Conservation (phyloP, 371 early-diverging fungal species). For the Mortierella sp. region DNA sequence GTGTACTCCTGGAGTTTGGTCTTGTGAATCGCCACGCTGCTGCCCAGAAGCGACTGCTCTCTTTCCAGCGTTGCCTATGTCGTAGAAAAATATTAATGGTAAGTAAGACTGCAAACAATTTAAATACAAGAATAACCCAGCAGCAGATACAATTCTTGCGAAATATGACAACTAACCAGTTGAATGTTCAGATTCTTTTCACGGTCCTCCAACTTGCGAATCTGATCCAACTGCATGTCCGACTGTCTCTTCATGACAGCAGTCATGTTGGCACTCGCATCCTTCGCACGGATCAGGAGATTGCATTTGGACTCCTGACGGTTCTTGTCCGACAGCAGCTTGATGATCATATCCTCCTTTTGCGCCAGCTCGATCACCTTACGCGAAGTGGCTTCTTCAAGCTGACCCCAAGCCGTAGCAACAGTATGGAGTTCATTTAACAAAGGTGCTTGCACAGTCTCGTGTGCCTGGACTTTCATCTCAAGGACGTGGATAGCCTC, state of each 20-base stretch:
- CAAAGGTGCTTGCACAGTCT: constrained; percentile 49
- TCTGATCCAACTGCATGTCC: constrained; percentile 86
- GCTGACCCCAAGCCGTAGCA: constrained; percentile 78
- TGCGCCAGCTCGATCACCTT: constrained; percentile 78
- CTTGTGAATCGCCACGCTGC: constrained; percentile 39
- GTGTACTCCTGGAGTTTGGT: constrained; percentile 48
- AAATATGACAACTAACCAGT: constrained; percentile 59
- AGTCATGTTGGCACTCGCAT: constrained; percentile 71
- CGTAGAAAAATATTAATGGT: neutral
- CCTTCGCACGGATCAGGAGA: constrained; percentile 75
- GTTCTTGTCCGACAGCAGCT: constrained; percentile 73
- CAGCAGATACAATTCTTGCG: neutral
- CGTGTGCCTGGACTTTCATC: constrained; percentile 33
- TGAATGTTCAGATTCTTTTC: constrained; percentile 78
- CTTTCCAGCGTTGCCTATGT: constrained; percentile 13
- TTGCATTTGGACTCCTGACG: constrained; percentile 35
- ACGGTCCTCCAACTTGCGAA: constrained; percentile 80
- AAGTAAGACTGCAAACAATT: neutral
- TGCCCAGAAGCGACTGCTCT: constrained; percentile 17
- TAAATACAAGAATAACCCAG: neutral
- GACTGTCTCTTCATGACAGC: constrained; percentile 78
- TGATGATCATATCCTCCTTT: constrained; percentile 83
- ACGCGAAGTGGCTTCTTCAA: constrained; percentile 84
- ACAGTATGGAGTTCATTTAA: constrained; percentile 82
- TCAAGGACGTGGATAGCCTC: constrained; percentile 61